phyloP scores from a whole-genome alignment of 345 rosid genomes.

The Eucalyptus regnans region DNA sequence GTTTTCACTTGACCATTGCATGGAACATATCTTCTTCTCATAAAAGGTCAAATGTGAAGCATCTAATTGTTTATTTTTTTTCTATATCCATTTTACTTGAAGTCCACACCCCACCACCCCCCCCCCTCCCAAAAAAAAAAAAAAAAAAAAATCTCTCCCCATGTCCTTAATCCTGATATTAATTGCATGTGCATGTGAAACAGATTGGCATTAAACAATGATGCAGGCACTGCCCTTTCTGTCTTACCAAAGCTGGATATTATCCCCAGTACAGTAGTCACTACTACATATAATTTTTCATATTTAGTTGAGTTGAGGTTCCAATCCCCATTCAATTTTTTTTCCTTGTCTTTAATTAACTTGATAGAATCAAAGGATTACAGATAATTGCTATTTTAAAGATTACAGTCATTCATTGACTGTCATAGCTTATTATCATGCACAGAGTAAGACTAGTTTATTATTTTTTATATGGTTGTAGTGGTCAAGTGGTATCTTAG shows the following conservation, averaged over 20 bases:
- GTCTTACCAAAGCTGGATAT: background rate
- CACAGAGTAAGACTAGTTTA: background rate
- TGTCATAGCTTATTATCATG: background rate
- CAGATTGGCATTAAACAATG: background rate
- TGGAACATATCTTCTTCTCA: background rate
- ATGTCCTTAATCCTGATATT: background rate
- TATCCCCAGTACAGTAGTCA: background rate
- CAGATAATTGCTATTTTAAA: background rate
- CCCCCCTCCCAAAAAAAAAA: too few species aligned
- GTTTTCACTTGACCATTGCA: background rate
- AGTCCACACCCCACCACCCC: rapidly evolving
- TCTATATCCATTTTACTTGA: background rate
- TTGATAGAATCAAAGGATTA: background rate
- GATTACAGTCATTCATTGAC: background rate
- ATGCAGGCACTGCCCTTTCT: background rate
- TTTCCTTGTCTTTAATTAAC: background rate
- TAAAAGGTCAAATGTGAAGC: background rate
- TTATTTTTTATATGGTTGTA: background rate
- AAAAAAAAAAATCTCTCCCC: background rate
- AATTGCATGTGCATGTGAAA: background rate
- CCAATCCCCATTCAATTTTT: background rate
- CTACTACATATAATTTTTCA: background rate
- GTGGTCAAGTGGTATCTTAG: background rate
- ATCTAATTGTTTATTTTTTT: background rate
- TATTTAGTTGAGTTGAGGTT: background rate